Base-by-base conservation (phyloP, 129 eudicot genomes). In the Ambrosia artemisiifolia region DNA sequence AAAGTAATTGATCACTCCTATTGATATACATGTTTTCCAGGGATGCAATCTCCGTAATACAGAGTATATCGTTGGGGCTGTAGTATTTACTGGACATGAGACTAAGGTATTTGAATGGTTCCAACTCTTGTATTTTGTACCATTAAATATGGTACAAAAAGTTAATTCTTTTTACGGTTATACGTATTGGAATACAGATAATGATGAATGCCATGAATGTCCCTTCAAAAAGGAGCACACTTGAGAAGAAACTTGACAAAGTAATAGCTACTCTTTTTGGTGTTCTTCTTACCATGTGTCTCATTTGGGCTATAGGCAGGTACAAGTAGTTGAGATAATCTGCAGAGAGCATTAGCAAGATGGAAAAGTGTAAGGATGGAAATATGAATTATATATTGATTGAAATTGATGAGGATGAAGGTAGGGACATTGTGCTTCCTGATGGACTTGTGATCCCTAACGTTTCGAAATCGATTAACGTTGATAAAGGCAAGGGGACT, bases 151-250 rank as follows among this genome's bases (percentile, higher is more conserved):
- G 35, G 17, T 61, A 32, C 35, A 10, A 55, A 11, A 9, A 19
- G 3, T 61, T 13, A 5, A 12, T 48, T 48, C 54, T 11, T 12
- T 14, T 36, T 63, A 64, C 60, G 10, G 18, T 55, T 40, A 54
- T 61, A n/a, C 16, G 33, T 49, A 34, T 75, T 43, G 56, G 59
- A 13, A 77, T 78, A 69, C 89, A 93, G 96, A 97, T 94, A 75
- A 94, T 94, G 99, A 94, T 94, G 99, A 94, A 94, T 79, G 80
- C 97, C 70, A 94, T 94, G 99, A 94, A 94, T 68, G 93, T 94
- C 46, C 99, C 97, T 67, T 94, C 97, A 9, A 90, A 94, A 83
- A 84, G 99, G 78, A 94, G 99, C 79, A 90, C 96, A 43, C 84
- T 94, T 60, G 99, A 94, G 70, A 86, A 83, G 85, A 90, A 94